Base-by-base conservation (phyloP, 352 stramenopile genomes). In the Globisporangium uncinulatum region DNA sequence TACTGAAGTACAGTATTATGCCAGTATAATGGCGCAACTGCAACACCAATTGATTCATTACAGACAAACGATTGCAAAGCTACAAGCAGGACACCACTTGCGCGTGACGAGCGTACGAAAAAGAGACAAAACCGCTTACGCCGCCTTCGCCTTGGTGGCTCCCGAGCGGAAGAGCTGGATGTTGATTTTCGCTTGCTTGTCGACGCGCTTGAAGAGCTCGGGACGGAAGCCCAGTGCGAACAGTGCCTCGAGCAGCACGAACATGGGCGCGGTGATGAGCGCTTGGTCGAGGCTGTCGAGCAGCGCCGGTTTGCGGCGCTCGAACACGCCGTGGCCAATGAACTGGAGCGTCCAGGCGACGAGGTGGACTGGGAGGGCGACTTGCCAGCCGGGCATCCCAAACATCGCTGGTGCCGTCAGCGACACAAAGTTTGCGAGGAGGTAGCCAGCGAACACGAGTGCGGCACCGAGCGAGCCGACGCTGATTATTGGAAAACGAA, bases 271-370 rank as follows among this genome's bases (percentile, higher is more conserved):
- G 4, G 83, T 92, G 36, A 92, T 72, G 24, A 89, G 20, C 14
- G 74, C 85, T 53, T 96, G 86, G 65, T 94, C 82, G 42, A 95
- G 63, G 56, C 83, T 94, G 57, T 95, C 83, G 6, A 96, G 69
- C 0, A 96, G 69, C 51, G 87, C 87, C 0, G 87, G 87, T 45
- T 91, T 88, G 54, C 83, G 79, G 42, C 83, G 71, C 59, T 96
- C 87, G 44, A 88, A 94, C n/a, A 96, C 72, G 11, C 73, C 80
- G 59, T 96, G 87, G 36, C 83, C 87, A 56, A 93, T 83, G 58
- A 96, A 92, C 66, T 96, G 76, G 5, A 37, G 9, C 32, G 32
- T 80, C 87, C 86, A 96, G 4, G 70, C 70, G 19, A 63, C 63
- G 8, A 77, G 55, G 63, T 95, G 80, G 15, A 88, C 66, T 9